Percentiles rank a stretch among this genome's conserved stretches.
Conservation (phyloP, 208 protist species). For the Trypanosoma caninum region DNA sequence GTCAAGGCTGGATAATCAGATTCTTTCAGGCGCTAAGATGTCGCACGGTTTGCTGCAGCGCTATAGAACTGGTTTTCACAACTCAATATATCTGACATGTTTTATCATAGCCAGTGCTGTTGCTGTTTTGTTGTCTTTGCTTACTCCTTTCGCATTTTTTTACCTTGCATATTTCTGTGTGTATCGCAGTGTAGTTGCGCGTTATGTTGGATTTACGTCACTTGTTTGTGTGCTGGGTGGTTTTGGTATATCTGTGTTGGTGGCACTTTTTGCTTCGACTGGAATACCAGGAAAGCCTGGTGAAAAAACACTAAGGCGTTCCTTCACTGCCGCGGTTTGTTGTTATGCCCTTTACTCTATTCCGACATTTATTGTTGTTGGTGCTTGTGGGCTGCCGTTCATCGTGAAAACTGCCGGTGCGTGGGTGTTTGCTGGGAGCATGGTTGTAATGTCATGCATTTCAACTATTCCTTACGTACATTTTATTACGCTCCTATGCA, state of each 20-base stretch:
- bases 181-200: constrained; percentile 32
- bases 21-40: too few species aligned
- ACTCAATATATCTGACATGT: constrained; percentile 9
- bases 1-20: too few species aligned
- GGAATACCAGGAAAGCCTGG: not conserved
- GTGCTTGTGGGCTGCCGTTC: constrained; percentile 33
- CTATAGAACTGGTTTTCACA: not conserved
- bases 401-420: constrained; percentile 54
- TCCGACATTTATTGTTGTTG: constrained; percentile 61
- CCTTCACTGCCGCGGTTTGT: constrained; percentile 33
- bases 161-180: constrained; percentile 42
- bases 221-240: constrained; percentile 32
- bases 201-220: constrained; percentile 24
- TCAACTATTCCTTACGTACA: constrained; percentile 67
- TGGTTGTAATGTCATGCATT: constrained; percentile 59
- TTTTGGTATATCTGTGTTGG: constrained; percentile 42
- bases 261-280: constrained; percentile 37
- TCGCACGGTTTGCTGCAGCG: not conserved
- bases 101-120: constrained; percentile 22
- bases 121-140: constrained; percentile 36
- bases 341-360: constrained; percentile 67
- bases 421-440: constrained; percentile 49
- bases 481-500: constrained; percentile 42
- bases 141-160: constrained; percentile 46
- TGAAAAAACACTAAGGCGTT: constrained; percentile 2